Evolutionary conservation across 306 rosid species (phyloP), one percentile per base, ranked within the genome.

Genomic region (Gillenia trifoliata): DNA sequence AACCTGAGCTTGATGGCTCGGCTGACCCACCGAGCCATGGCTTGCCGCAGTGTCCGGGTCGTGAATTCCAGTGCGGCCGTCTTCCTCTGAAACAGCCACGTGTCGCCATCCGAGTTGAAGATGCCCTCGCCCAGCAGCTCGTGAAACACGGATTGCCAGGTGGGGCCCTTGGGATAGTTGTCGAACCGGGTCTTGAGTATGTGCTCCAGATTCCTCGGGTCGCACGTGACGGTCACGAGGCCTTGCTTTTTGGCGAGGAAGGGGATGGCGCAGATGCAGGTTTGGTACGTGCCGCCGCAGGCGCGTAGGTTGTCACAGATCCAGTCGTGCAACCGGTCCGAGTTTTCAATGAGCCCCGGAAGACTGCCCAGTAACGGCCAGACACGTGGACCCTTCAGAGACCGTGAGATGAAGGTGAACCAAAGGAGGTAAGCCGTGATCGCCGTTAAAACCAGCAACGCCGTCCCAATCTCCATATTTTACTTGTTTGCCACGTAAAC

Each of bases 151-250:
- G 92, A 88, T 0, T 93, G 98, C 98, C 98, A 93, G 0, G 93
- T 93, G 13, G 98, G 98, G 0, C 98, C 98, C 33, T 93, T 93
- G 0, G 98, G 97, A 73, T 91, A 93, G 52, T 93, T 93, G 13
- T 91, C 98, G 77, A 93, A 93, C 4, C 98, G 93, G 81, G 85
- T 78, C 80, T 91, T 93, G 29, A 93, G 76, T 19, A 93, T 88
- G 61, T 93, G 98, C 86, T 93, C 98, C 30, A 93, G 70, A 45
- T 94, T 94, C 68, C 84, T 86, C 34, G 98, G 97, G 86, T 94
- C 97, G 30, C 96, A 91, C 80, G 98, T 91, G 89, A 94, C 97
- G 0, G 98, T 94, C 86, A 94, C 98, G 86, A 94, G 98, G 17
- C 98, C 98, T 3, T 94, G 98, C 71, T 85, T 88, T 65, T 23